phyloP scores from a whole-genome alignment of 306 rosid species.

The Cicer pinnatifidum region DNA sequence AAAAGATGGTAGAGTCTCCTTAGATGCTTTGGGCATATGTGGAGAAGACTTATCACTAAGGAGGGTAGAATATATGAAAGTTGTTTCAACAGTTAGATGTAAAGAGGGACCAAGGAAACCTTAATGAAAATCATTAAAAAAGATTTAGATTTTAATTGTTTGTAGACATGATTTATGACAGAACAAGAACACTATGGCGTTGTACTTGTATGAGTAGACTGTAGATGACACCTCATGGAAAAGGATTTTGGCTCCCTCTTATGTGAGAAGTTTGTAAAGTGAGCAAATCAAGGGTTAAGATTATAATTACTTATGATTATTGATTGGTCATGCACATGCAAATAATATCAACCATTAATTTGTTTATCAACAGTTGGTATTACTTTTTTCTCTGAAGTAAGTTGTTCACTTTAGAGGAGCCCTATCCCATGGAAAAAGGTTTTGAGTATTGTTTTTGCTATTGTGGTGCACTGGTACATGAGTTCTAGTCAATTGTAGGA shows the following conservation, averaged over 20 bases:
- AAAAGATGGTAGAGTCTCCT: conserved; percentile 17
- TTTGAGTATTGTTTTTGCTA: neutral
- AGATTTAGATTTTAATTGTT: neutral
- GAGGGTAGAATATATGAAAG: neutral
- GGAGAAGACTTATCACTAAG: neutral
- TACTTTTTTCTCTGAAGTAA: too few species aligned
- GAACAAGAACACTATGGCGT: neutral
- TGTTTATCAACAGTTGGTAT: too few species aligned
- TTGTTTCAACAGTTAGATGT: neutral
- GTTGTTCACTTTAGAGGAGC: too few species aligned
- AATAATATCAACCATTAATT: too few species aligned
- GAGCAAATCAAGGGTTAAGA: too few species aligned
- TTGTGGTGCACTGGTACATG: conserved; percentile 19
- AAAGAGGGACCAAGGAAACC: neutral
- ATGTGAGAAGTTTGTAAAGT: too few species aligned
- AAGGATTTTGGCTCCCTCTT: too few species aligned
- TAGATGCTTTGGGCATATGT: neutral
- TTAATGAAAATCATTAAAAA: neutral
- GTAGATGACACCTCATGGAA: too few species aligned
- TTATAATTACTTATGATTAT: too few species aligned
- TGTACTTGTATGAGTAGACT: neutral
- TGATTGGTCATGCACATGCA: too few species aligned
- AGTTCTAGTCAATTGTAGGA: neutral
- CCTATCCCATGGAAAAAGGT: neutral
- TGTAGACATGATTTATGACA: neutral